Percentiles rank a stretch among this genome's conserved stretches.
These are phyloP conservation scores for Taphrina pruni DNA, from an alignment of 1,139 yeast species.

Conservation along the genomic window DNA sequence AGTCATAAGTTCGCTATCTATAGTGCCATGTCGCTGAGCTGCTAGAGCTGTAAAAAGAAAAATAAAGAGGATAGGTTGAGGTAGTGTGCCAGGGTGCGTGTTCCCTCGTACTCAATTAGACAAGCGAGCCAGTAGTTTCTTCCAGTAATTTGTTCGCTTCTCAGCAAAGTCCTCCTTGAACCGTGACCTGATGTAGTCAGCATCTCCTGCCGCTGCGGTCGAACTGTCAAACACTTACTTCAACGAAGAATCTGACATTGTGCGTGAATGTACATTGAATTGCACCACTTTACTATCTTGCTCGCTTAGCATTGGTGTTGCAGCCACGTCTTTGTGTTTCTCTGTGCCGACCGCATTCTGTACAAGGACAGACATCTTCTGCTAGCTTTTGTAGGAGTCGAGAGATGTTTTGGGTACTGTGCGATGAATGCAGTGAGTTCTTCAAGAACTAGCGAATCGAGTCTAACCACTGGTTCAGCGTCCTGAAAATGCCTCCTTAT, in stretches of 20 bases:
- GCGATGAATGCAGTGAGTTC: too few species aligned
- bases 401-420: background rate
- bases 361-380: background rate
- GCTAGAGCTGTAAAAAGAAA: background rate
- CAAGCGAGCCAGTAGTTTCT: background rate
- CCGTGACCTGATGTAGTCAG: constrained; percentile 10
- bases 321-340: background rate
- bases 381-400: background rate
- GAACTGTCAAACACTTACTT: background rate
- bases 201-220: background rate
- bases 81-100: background rate
- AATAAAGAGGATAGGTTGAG: background rate
- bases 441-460: too few species aligned
- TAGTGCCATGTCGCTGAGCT: constrained; percentile 8
- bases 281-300: background rate
- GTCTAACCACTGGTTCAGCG: too few species aligned
- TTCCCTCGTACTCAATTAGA: background rate
- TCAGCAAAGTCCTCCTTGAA: constrained; percentile 21
- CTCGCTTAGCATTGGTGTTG: background rate
- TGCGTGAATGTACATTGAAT: constrained; percentile 6
- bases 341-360: background rate
- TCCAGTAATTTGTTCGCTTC: constrained; percentile 18
- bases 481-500: too few species aligned
- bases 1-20: background rate
- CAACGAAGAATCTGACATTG: constrained; percentile 5